Evolutionary conservation across 352 stramenopile genomes (phyloP).

Genomic region (Globisporangium alternatum): DNA sequence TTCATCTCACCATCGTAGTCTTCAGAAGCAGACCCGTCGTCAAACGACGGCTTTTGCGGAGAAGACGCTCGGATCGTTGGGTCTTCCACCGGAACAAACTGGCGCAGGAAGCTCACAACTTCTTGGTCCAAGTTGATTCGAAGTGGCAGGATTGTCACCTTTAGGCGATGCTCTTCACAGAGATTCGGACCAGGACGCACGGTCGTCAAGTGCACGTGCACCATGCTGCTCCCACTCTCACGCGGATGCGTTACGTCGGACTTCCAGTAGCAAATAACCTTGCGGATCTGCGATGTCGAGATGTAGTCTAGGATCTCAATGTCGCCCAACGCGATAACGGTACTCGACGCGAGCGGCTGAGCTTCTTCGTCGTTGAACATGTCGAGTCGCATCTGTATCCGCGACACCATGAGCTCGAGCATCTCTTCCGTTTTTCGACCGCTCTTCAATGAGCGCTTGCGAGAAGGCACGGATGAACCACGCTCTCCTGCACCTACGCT

Average conservation of each 20-base stretch:
- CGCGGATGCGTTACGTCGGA: slow-evolving; percentile 76
- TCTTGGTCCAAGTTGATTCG: slow-evolving; percentile 87
- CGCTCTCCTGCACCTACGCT: neutral
- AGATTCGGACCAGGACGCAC: slow-evolving; percentile 71
- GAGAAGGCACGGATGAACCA: slow-evolving; percentile 14
- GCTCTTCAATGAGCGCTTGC: slow-evolving; percentile 69
- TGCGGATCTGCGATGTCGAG: slow-evolving; percentile 87
- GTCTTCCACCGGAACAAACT: slow-evolving; percentile 69
- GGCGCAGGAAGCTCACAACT: slow-evolving; percentile 81
- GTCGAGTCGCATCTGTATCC: slow-evolving; percentile 82
- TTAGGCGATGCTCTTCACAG: slow-evolving; percentile 82
- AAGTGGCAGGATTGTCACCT: slow-evolving; percentile 69
- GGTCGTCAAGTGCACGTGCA: slow-evolving; percentile 76
- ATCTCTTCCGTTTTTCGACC: slow-evolving; percentile 88
- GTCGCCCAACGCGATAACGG: slow-evolving; percentile 71
- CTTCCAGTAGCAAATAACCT: slow-evolving; percentile 91
- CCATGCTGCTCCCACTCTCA: slow-evolving; percentile 83
- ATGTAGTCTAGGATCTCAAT: slow-evolving; percentile 88
- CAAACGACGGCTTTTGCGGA: slow-evolving; percentile 18
- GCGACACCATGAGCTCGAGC: slow-evolving; percentile 76
- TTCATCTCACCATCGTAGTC: slow-evolving; percentile 34
- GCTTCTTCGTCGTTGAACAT: slow-evolving; percentile 76
- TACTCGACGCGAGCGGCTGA: slow-evolving; percentile 74
- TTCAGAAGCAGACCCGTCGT: slow-evolving; percentile 5
- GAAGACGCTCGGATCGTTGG: slow-evolving; percentile 17